Percentiles rank a stretch among this genome's conserved stretches.
Conservation (phyloP, 352 stramenopile species). For the Aphanomyces astaci region DNA sequence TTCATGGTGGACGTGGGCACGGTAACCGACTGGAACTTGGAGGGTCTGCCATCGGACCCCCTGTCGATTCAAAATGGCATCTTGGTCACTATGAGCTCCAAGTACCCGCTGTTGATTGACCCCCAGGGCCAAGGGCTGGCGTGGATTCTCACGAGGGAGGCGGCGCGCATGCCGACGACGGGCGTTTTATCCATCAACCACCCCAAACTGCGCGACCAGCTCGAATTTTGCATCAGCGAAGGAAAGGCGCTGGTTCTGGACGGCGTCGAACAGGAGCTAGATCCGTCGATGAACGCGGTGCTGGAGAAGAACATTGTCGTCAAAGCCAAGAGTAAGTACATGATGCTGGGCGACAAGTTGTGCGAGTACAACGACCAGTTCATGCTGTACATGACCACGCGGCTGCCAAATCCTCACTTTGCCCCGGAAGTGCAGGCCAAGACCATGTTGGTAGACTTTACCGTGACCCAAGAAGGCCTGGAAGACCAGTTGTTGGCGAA, state of each 20-base stretch:
- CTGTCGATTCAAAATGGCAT: constrained; percentile 89
- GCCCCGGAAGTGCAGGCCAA: constrained; percentile 59
- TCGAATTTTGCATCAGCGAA: constrained; percentile 84
- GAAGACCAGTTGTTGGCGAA: constrained; percentile 87
- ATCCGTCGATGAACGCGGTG: constrained; percentile 50
- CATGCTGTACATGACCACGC: constrained; percentile 54
- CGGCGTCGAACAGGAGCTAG: constrained; percentile 59
- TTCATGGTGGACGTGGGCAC: constrained; percentile 75
- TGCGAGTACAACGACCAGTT: constrained; percentile 65
- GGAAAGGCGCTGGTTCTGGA: constrained; percentile 79
- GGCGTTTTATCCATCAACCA: constrained; percentile 55
- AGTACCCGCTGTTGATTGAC: constrained; percentile 85
- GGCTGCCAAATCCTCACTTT: constrained; percentile 60
- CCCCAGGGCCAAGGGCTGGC: constrained; percentile 82
- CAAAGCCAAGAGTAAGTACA: constrained; percentile 51
- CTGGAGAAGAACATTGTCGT: constrained; percentile 59
- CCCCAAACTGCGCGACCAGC: constrained; percentile 66
- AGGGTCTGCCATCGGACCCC: constrained; percentile 78
- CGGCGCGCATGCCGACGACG: constrained; percentile 38
- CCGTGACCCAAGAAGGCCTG: constrained; percentile 82
- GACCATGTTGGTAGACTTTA: constrained; percentile 84
- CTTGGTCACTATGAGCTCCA: constrained; percentile 62
- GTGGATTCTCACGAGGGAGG: constrained; percentile 79
- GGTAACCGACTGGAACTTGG: constrained; percentile 83
- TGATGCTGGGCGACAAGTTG: constrained; percentile 60